Base-by-base conservation (phyloP, 1,139 yeast genomes). In the Saccharomycopsis crataegensis region DNA sequence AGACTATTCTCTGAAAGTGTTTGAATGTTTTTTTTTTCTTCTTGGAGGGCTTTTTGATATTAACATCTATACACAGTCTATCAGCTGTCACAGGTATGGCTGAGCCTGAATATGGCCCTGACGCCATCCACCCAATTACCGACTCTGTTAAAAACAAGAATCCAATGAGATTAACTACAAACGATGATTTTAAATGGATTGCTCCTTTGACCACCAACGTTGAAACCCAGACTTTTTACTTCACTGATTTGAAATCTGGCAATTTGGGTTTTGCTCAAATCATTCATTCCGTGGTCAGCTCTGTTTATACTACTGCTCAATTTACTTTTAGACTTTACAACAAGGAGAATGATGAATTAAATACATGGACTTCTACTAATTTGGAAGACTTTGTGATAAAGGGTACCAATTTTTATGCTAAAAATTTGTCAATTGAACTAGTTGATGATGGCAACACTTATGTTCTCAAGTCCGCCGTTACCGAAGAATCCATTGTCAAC, bases 11-110 rank as follows among this genome's bases (percentile, higher is more conserved):
- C 40, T 17, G 32, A 41, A n/a, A 48, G 22, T 33, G 57, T 62
- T 62, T 61, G 61, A 61, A 57, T 59, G 52, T 59, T 67, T 31
- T 46, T 50, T 37, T 14, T 38, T 8, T 46, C 32, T 46, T 40
- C n/a, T n/a, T 14, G 11, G 9, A 3, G 14, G 34, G 17, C 46
- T 31, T 50, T 17, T 14, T 11, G 16, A 3, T 12, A 16, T 46
- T 46, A 32, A 38, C 4, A 38, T 38, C 42, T n/a, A n/a, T 38
- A 3, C 6, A 14, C 7, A 73, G 96, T 54, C 79, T 93, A 49
- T 89, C 98, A 22, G 93, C 95, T 6, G 93, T 90, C 48, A 94
- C 97, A 7, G 99, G 99, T 51, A 81, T 96, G 16, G 96, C 96
- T 1, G 99, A 93, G 70, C 99, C 99, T 33, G 96, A 86, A 66